Percentiles rank a stretch among this genome's conserved stretches.
phyloP scores from a whole-genome alignment of 2,329 filamentous ascomycete species.

The Diaporthe sp. region DNA sequence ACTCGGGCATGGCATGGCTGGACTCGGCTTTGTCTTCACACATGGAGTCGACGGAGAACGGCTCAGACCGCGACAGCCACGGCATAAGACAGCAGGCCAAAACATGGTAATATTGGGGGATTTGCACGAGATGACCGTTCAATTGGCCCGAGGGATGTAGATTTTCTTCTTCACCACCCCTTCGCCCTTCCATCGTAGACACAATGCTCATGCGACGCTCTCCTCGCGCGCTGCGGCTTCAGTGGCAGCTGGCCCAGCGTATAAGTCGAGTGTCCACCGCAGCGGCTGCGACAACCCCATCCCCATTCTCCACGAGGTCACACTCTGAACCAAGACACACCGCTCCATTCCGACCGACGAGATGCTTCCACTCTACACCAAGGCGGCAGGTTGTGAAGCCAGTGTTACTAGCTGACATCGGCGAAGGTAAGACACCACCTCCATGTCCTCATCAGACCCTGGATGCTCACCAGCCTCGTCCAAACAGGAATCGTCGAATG shows the following conservation, averaged over 20 bases:
- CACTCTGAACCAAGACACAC: conserved; percentile 22
- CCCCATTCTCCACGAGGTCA: conserved; percentile 23
- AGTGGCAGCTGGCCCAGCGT: conserved; percentile 63
- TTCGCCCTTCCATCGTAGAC: background rate
- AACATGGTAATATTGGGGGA: conserved; percentile 16
- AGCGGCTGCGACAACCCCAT: background rate
- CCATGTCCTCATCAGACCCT: background rate
- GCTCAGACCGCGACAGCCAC: conserved; percentile 23
- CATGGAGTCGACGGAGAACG: conserved; percentile 23
- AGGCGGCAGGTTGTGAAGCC: conserved; percentile 76
- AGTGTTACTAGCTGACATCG: conserved; percentile 87
- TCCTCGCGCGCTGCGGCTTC: conserved; percentile 64
- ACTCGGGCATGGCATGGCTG: conserved; percentile 34
- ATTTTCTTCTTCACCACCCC: background rate
- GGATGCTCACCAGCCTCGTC: conserved; percentile 26
- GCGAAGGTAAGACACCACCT: conserved; percentile 74
- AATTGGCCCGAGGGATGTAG: conserved; percentile 30
- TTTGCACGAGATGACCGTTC: background rate
- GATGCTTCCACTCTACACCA: conserved; percentile 67
- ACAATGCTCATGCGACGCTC: conserved; percentile 70
- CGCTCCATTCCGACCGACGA: conserved; percentile 40
- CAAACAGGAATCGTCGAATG: conserved; percentile 93
- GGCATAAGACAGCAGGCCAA: conserved; percentile 28
- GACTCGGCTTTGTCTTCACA: conserved; percentile 33
- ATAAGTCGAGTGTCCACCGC: conserved; percentile 51